These are phyloP conservation scores for Candida anglica DNA, from an alignment of 805 yeast species.

Conservation along the genomic window DNA sequence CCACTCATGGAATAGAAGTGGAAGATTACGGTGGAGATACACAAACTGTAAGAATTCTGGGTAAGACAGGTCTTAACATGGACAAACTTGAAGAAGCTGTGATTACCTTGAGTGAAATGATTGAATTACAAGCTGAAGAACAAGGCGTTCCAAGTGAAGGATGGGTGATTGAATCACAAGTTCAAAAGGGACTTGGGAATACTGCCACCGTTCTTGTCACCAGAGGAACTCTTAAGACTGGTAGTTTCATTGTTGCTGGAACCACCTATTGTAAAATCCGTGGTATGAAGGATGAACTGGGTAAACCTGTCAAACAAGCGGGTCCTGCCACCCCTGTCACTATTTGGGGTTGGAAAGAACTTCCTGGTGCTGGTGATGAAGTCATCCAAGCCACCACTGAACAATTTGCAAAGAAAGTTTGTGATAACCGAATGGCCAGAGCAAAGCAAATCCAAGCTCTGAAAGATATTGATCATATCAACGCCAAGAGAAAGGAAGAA, in stretches of 20 bases:
- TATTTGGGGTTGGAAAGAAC: conserved; percentile 88
- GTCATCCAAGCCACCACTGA: conserved; percentile 76
- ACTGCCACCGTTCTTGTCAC: conserved; percentile 82
- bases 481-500: conserved; percentile 58
- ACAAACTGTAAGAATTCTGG: conserved; percentile 84
- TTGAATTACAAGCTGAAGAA: conserved; percentile 65
- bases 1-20: conserved; percentile 72
- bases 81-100: conserved; percentile 87
- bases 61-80: conserved; percentile 86
- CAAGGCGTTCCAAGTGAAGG: conserved; percentile 66
- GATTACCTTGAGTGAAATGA: conserved; percentile 75
- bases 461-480: conserved; percentile 64
- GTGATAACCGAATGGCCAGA: conserved; percentile 57
- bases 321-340: conserved; percentile 90
- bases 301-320: conserved; percentile 59
- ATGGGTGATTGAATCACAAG: conserved; percentile 82
- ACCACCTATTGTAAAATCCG: conserved; percentile 80
- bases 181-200: conserved; percentile 77
- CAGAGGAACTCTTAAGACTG: conserved; percentile 70
- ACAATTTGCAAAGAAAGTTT: conserved; percentile 68
- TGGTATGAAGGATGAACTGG: conserved; percentile 70
- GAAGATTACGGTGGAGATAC: conserved; percentile 96
- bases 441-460: conserved; percentile 52
- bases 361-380: conserved; percentile 89
- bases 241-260: conserved; percentile 80